Conservation (phyloP, 176 grass and related monocot genomes). For the Bolboschoenus planiculmis region DNA sequence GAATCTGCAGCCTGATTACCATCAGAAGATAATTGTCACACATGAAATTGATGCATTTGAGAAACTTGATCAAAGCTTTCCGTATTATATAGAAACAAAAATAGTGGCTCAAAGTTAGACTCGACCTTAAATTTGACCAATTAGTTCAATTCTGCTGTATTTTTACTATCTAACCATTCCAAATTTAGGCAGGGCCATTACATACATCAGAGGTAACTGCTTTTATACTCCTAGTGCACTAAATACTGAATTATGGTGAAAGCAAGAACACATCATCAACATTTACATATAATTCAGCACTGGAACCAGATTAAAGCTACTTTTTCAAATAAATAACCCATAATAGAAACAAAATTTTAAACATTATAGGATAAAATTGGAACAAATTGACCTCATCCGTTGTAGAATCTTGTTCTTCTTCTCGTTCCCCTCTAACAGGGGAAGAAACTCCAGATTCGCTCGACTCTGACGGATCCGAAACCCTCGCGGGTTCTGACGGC, state of each 20-base stretch:
- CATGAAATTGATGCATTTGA: not conserved
- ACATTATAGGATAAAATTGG: not conserved
- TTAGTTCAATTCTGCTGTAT: not conserved
- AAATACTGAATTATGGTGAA: not conserved
- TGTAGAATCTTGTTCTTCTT: not conserved
- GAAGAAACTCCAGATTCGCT: slow-evolving; percentile 7
- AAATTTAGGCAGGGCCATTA: not conserved
- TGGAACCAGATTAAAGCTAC: not conserved
- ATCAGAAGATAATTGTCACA: not conserved
- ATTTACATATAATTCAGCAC: not conserved
- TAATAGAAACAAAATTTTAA: not conserved
- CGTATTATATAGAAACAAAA: not conserved
- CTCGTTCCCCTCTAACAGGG: not conserved
- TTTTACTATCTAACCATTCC: not conserved
- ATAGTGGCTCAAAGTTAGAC: not conserved
- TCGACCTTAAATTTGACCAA: not conserved
- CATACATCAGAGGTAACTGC: not conserved
- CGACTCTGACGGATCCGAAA: not conserved
- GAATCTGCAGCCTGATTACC: slow-evolving; percentile 1
- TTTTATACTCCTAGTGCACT: not conserved
- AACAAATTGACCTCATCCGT: slow-evolving; percentile 16
- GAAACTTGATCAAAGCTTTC: not conserved
- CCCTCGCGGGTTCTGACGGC: not conserved
- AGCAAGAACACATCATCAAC: not conserved
- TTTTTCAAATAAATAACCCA: not conserved